Conservation (phyloP, 2,329 filamentous ascomycete species). For the Aspergillus latus region DNA sequence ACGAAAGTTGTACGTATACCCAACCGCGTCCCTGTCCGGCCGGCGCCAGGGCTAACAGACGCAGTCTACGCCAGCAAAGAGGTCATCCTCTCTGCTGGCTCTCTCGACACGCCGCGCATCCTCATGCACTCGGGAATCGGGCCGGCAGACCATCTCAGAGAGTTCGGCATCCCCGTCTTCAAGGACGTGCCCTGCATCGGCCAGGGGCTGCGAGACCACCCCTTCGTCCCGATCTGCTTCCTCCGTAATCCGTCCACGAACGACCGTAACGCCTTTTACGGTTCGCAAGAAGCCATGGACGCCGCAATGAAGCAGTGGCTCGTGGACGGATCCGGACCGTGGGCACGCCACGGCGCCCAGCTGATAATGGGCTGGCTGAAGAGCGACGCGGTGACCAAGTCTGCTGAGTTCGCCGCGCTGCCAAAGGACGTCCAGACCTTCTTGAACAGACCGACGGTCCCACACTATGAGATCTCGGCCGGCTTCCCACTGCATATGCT, state of each 20-base stretch:
- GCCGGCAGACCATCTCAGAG: conserved; percentile 42
- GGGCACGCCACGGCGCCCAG: conserved; percentile 42
- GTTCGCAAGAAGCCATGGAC: conserved; percentile 42
- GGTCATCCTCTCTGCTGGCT: conserved; percentile 43
- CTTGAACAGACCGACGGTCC: conserved; percentile 53
- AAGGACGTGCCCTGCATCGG: conserved; percentile 45
- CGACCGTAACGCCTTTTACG: conserved; percentile 49
- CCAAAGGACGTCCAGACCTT: conserved; percentile 46
- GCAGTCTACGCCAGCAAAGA: conserved; percentile 38
- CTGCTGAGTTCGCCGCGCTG: conserved; percentile 53
- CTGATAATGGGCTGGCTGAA: conserved; percentile 44
- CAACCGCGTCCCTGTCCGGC: background rate
- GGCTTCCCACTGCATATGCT: conserved; percentile 48
- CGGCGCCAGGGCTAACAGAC: background rate
- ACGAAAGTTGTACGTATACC: conserved; percentile 17
- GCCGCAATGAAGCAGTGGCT: conserved; percentile 52
- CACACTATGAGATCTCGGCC: conserved; percentile 57
- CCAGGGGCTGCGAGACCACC: conserved; percentile 49
- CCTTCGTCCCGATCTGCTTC: conserved; percentile 34
- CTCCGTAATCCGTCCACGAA: conserved; percentile 44
- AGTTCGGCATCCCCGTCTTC: conserved; percentile 44
- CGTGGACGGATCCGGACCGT: conserved; percentile 41
- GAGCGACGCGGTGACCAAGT: conserved; percentile 40
- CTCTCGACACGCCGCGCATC: conserved; percentile 43
- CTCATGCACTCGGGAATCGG: conserved; percentile 53